Percentiles rank a stretch among this genome's conserved stretches.
phyloP scores from a whole-genome alignment of 805 yeast species.

The Zygotorulaspora danielsina region DNA sequence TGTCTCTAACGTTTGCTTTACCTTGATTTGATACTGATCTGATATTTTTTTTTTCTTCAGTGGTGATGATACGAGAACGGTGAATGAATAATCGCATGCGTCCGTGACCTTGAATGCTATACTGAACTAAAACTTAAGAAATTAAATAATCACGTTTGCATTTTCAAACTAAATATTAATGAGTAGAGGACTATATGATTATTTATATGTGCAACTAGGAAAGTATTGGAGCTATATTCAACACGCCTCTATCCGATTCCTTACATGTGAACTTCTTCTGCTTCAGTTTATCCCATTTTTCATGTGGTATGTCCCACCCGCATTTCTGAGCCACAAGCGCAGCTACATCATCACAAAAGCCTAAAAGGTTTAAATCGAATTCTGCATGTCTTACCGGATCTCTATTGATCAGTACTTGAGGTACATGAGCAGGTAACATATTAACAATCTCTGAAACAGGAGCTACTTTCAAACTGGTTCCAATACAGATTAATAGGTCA shows the following conservation, averaged over 20 bases:
- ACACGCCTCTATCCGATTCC: conserved; percentile 32
- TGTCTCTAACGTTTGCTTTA: neutral
- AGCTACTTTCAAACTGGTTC: conserved; percentile 87
- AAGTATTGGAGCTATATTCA: conserved; percentile 20
- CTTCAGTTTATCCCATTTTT: conserved; percentile 39
- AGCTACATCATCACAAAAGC: conserved; percentile 80
- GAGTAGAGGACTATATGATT: too few relatives aligned
- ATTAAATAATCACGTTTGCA: too few relatives aligned
- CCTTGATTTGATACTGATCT: neutral
- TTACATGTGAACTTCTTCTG: conserved; percentile 18
- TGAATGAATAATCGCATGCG: too few relatives aligned
- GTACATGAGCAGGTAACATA: conserved; percentile 63
- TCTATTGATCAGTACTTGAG: conserved; percentile 74
- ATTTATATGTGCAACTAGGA: conserved; percentile 4
- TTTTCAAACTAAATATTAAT: too few relatives aligned
- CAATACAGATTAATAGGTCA: conserved; percentile 78
- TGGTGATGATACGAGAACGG: neutral
- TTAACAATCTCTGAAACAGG: conserved; percentile 90
- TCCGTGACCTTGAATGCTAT: too few relatives aligned
- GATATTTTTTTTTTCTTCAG: neutral
- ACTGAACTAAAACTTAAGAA: too few relatives aligned
- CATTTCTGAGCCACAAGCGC: conserved; percentile 55
- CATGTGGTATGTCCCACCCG: conserved; percentile 58
- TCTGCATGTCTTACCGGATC: conserved; percentile 72
- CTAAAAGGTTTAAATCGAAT: conserved; percentile 73